These are phyloP conservation scores for Phylloboletellus chloephorus DNA, from an alignment of 1,284 basidiomycete genomes.

Conservation along the genomic window DNA sequence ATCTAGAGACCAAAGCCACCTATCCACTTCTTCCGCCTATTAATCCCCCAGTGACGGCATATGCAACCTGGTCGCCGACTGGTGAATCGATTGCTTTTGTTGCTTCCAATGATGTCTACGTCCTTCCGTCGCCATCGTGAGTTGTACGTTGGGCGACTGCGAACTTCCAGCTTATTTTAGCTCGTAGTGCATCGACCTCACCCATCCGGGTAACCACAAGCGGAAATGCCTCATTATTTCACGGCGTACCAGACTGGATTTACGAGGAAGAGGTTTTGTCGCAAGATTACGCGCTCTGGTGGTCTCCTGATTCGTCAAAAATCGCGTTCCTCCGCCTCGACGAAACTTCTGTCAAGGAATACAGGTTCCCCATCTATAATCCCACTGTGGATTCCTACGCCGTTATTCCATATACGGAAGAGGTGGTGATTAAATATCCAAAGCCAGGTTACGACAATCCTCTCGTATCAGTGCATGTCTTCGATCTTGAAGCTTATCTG, in stretches of 20 bases:
- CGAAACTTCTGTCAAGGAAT: constrained; percentile 84
- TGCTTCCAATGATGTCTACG: constrained; percentile 76
- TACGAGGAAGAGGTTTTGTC: constrained; percentile 92
- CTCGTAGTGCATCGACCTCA: constrained; percentile 34
- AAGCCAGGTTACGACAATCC: constrained; percentile 93
- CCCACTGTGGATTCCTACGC: constrained; percentile 62
- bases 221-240: constrained; percentile 82
- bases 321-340: constrained; percentile 86
- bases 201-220: constrained; percentile 79
- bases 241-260: constrained; percentile 96
- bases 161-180: constrained; percentile 7
- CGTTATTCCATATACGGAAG: constrained; percentile 74
- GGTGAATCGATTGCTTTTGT: constrained; percentile 83
- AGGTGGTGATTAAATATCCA: constrained; percentile 82
- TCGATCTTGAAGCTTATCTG: constrained; percentile 56
- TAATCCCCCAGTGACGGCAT: constrained; percentile 65
- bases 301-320: constrained; percentile 78
- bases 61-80: constrained; percentile 82
- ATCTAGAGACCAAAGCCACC: constrained; percentile 56
- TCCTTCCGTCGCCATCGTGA: constrained; percentile 60
- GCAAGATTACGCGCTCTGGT: constrained; percentile 79
- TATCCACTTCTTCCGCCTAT: constrained; percentile 63
- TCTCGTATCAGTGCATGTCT: constrained; percentile 78
- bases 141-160: constrained; percentile 19
- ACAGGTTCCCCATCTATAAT: constrained; percentile 87